Base-by-base conservation (phyloP, 2,329 filamentous ascomycete genomes). In the Metarhizium rileyi region DNA sequence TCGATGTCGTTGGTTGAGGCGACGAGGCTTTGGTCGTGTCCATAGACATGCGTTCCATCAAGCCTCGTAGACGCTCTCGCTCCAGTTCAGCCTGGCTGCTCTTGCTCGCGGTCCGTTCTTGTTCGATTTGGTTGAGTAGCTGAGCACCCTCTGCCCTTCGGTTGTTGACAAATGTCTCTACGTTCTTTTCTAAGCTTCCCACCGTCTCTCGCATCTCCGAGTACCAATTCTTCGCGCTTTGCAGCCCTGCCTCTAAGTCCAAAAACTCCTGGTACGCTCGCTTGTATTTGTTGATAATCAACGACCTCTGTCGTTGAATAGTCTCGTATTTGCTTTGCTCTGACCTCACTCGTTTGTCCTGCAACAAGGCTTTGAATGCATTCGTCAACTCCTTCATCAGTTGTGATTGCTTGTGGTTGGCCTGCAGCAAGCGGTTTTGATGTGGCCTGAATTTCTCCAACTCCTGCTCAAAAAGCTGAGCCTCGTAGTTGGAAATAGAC, bases 21-120 rank as follows among this genome's bases (percentile, higher is more conserved):
- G 70, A 65, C 10, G n/a, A n/a, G n/a, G 68, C 61, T 38, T 64
- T 63, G 64, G 50, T 70, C 44, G 77, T 72, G n/a, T 91, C 88
- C 70, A 96, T 85, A 1, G 90, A 90, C 82, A 97, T 91, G 48
- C 90, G 82, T 62, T 96, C 90, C 93, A 98, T 97, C 38, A 98
- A 73, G 40, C 87, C 86, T 50, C 87, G 83, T 50, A 98, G 71
- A 49, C 91, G 81, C 61, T 95, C 89, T 63, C 95, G 84, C 64
- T 97, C 91, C 47, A 86, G 76, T 59, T 95, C 90, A 28, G 90
- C 89, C 51, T 79, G 75, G 3, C 71, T 68, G 42, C 57, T 65
- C 64, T 79, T 77, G 62, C 65, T 84, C 46, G 76, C 80, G 4
- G 80, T 77, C 59, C 84, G 84, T 46, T 86, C 82, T 57, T 86